Evolutionary conservation across 2,329 filamentous ascomycete species (phyloP).

Genomic region (Microascus cirrosus): DNA sequence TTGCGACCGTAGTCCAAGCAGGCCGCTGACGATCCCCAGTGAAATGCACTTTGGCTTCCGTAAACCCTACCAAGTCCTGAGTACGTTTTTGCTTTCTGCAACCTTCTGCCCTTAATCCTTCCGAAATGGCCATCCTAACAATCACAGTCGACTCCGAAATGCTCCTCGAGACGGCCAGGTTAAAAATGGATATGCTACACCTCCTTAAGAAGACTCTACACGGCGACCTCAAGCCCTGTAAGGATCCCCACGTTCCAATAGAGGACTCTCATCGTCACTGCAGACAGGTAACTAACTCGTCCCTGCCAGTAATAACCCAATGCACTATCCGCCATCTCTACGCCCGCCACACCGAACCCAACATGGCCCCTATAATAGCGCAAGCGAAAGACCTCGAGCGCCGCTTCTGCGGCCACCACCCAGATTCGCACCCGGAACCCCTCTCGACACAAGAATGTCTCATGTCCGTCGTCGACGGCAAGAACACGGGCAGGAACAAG

Average conservation of each 20-base stretch:
- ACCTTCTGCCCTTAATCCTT: background rate
- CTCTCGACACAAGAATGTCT: conserved; percentile 61
- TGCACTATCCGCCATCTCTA: conserved; percentile 75
- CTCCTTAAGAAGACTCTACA: conserved; percentile 75
- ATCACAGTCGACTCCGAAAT: conserved; percentile 68
- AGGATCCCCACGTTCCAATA: conserved; percentile 14
- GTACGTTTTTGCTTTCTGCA: conserved; percentile 26
- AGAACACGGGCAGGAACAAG: conserved; percentile 60
- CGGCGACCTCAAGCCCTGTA: conserved; percentile 63
- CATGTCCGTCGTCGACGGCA: conserved; percentile 66
- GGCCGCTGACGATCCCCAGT: background rate
- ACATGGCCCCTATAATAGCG: conserved; percentile 51
- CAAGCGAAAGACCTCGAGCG: conserved; percentile 67
- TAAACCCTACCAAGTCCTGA: conserved; percentile 83
- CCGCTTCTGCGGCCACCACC: conserved; percentile 67
- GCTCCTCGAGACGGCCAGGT: conserved; percentile 66
- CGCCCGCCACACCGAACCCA: conserved; percentile 42
- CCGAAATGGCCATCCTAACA: conserved; percentile 1
- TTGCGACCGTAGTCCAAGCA: background rate
- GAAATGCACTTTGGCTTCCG: conserved; percentile 61
- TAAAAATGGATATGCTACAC: conserved; percentile 79
- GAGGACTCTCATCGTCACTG: conserved; percentile 11
- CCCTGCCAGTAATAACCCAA: conserved; percentile 58
- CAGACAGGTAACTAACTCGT: conserved; percentile 8
- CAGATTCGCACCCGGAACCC: conserved; percentile 59